Percentiles rank a stretch among this genome's conserved stretches.
These are phyloP conservation scores for Carpinus fangiana DNA, from an alignment of 306 rosid genomes.

Conservation along the genomic window DNA sequence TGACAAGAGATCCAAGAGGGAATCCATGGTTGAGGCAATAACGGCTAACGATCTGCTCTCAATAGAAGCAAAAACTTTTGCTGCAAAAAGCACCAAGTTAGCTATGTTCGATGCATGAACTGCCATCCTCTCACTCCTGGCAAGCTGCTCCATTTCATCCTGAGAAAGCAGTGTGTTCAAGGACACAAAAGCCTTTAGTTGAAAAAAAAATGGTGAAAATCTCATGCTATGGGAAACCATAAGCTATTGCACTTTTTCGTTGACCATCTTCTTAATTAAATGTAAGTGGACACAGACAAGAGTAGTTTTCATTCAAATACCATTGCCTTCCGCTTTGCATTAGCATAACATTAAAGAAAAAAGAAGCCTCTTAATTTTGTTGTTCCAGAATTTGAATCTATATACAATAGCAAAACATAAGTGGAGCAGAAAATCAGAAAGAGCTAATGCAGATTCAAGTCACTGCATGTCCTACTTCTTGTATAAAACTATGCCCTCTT, in stretches of 20 bases:
- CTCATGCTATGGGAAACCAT: neutral
- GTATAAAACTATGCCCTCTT: too few species aligned
- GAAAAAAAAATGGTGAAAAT: neutral
- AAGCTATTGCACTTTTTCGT: neutral
- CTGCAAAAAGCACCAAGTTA: constrained; percentile 64
- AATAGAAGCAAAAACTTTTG: constrained; percentile 71
- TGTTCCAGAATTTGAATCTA: neutral
- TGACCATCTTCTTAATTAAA: neutral
- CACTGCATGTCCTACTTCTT: neutral
- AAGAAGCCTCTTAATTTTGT: neutral
- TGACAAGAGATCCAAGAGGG: constrained; percentile 81
- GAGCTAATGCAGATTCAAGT: neutral
- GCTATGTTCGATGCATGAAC: constrained; percentile 54
- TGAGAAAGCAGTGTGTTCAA: constrained; percentile 27
- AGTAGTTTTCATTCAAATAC: neutral
- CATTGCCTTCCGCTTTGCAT: neutral
- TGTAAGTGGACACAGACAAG: neutral
- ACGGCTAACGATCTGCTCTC: constrained; percentile 74
- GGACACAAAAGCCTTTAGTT: neutral
- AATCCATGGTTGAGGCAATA: constrained; percentile 83
- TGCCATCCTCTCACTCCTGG: constrained; percentile 64
- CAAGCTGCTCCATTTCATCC: constrained; percentile 72
- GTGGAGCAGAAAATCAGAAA: neutral
- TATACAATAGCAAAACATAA: constrained; percentile 1
- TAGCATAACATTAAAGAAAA: neutral